phyloP scores from a whole-genome alignment of 129 eudicot genomes.

The Cynara cardunculus region DNA sequence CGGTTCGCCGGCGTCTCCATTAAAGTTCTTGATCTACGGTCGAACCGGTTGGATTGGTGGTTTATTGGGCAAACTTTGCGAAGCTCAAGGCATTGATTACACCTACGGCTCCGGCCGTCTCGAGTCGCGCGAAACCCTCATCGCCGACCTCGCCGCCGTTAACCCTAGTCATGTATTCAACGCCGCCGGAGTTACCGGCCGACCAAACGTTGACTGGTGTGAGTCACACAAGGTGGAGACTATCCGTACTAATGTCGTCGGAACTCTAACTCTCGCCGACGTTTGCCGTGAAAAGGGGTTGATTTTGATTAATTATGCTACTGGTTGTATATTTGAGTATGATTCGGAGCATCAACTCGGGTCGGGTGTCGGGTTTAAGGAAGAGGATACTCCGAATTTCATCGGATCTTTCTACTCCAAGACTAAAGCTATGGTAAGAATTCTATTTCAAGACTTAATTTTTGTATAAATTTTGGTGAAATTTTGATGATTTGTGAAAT shows the following conservation, averaged over 20 bases:
- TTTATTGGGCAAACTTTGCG: conserved; percentile 50
- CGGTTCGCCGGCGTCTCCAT: conserved; percentile 24
- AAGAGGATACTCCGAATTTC: conserved; percentile 69
- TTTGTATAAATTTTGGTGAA: not conserved
- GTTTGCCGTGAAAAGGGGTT: conserved; percentile 60
- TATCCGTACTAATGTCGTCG: conserved; percentile 60
- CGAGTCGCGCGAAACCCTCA: conserved; percentile 45
- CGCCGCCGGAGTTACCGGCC: conserved; percentile 74
- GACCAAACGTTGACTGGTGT: conserved; percentile 83
- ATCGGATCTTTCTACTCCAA: conserved; percentile 73
- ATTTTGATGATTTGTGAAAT: not conserved
- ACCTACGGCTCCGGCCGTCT: conserved; percentile 63
- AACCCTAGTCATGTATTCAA: conserved; percentile 63
- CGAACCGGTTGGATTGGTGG: conserved; percentile 65
- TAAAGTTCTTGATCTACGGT: conserved; percentile 66
- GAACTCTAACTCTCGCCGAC: conserved; percentile 64
- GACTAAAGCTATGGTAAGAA: conserved; percentile 82
- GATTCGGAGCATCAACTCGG: conserved; percentile 49
- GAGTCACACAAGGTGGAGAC: conserved; percentile 73
- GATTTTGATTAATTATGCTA: conserved; percentile 58
- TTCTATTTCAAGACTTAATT: not conserved
- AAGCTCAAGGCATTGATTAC: conserved; percentile 41
- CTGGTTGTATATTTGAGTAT: conserved; percentile 70
- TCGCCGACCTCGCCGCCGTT: conserved; percentile 42
- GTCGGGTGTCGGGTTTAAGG: conserved; percentile 71